phyloP scores from a whole-genome alignment of 2,329 filamentous ascomycete genomes.

The Colletotrichum costaricense region DNA sequence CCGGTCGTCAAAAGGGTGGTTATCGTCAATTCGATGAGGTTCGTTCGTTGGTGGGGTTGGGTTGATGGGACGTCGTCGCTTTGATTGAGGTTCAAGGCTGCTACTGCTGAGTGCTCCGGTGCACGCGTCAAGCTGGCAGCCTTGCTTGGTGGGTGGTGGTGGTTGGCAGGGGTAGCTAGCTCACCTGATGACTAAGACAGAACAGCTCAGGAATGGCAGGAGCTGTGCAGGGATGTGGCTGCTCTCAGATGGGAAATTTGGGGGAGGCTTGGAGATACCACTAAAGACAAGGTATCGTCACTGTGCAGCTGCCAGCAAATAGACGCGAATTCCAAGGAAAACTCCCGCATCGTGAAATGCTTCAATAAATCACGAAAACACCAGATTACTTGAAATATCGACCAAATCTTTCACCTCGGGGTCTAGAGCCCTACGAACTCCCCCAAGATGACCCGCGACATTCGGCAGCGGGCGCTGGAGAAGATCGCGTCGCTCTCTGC shows the following conservation, averaged over 20 bases:
- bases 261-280: background rate
- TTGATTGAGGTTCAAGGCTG: constrained; percentile 26
- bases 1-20: background rate
- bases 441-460: constrained; percentile 61
- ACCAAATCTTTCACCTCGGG: background rate
- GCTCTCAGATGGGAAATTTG: constrained; percentile 25
- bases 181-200: constrained; percentile 52
- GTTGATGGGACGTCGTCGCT: constrained; percentile 21
- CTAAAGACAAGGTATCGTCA: constrained; percentile 21
- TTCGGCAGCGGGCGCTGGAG: constrained; percentile 72
- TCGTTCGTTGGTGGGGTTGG: constrained; percentile 31
- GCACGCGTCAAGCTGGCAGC: constrained; percentile 63
- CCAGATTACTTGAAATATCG: background rate
- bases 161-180: constrained; percentile 46
- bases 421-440: background rate
- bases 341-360: background rate
- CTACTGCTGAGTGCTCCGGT: constrained; percentile 39
- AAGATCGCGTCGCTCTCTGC: constrained; percentile 74
- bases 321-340: background rate
- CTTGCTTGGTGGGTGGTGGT: constrained; percentile 50
- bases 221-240: constrained; percentile 24
- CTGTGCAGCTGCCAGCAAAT: constrained; percentile 14
- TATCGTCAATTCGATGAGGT: constrained; percentile 28
- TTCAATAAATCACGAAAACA: background rate
- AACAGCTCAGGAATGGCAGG: constrained; percentile 36